These are phyloP conservation scores for Leptographium flavum DNA, from an alignment of 2,329 filamentous ascomycete species.

Conservation along the genomic window DNA sequence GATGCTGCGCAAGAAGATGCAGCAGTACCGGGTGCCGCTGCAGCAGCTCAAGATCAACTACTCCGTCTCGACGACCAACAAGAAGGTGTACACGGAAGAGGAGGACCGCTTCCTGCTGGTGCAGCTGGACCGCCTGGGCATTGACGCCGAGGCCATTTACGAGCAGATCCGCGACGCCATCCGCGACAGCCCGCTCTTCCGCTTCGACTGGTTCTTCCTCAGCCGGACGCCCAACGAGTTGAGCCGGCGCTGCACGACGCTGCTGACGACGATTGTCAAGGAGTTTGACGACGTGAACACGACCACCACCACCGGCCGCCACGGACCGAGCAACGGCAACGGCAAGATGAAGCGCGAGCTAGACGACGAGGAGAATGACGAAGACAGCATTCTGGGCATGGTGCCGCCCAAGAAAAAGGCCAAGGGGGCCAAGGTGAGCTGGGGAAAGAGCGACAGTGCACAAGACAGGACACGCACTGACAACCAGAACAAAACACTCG, in stretches of 20 bases:
- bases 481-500: constrained; percentile 76
- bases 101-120: constrained; percentile 93
- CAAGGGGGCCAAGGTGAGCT: constrained; percentile 71
- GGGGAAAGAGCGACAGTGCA: too few species aligned
- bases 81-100: constrained; percentile 98
- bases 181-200: constrained; percentile 82
- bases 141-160: constrained; percentile 81
- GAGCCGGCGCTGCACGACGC: constrained; percentile 79
- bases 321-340: constrained; percentile 28
- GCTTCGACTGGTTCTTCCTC: constrained; percentile 99
- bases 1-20: constrained; percentile 88
- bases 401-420: constrained; percentile 89
- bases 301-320: constrained; percentile 13
- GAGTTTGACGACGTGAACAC: constrained; percentile 67
- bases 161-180: constrained; percentile 97
- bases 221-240: constrained; percentile 89
- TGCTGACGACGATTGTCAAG: constrained; percentile 85
- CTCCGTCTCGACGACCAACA: constrained; percentile 96
- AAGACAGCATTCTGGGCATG: constrained; percentile 59
- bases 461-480: not conserved
- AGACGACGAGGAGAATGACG: constrained; percentile 73
- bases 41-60: constrained; percentile 99
- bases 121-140: constrained; percentile 79
- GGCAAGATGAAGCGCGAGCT: constrained; percentile 60
- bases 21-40: constrained; percentile 89